A percentile compares a stretch with the other conserved stretches of the same genome.
Evolutionary conservation across 768 basidiomycete genomes (phyloP).

Genomic region (Ramaria sp.): DNA sequence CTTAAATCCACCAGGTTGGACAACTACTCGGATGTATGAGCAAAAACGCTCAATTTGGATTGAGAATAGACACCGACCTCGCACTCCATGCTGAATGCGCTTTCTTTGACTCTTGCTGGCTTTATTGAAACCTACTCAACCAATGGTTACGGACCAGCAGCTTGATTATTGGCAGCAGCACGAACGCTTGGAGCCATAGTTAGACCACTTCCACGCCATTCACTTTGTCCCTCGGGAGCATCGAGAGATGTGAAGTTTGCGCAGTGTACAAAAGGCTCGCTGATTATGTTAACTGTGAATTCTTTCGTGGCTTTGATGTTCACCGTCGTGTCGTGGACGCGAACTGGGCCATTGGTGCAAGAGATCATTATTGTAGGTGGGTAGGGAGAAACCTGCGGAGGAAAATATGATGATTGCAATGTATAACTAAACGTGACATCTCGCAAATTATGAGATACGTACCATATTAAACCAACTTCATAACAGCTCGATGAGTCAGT

Average conservation of each 20-base stretch:
- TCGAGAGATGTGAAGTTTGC: constrained; percentile 48
- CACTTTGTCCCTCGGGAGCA: constrained; percentile 38
- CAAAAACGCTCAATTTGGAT: constrained; percentile 3
- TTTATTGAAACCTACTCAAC: constrained; percentile 27
- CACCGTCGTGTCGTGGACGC: constrained; percentile 44
- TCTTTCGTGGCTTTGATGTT: constrained; percentile 56
- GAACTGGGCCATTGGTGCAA: constrained; percentile 32
- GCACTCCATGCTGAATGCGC: constrained; percentile 51
- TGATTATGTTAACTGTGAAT: constrained; percentile 66
- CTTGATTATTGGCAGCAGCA: too few relatives aligned
- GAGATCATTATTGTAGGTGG: constrained; percentile 59
- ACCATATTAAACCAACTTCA: constrained; percentile 16
- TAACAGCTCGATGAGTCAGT: constrained; percentile 40
- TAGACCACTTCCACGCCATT: constrained; percentile 54
- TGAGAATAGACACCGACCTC: constrained; percentile 29
- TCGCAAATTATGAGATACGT: background rate
- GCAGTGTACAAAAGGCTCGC: constrained; percentile 48
- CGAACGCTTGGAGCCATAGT: constrained; percentile 43
- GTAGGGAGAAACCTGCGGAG: constrained; percentile 40
- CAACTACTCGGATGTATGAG: constrained; percentile 24
- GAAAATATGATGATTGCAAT: constrained; percentile 2
- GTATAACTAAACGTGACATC: background rate
- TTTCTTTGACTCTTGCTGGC: constrained; percentile 44
- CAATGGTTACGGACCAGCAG: too few relatives aligned
- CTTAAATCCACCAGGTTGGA: constrained; percentile 39